These are phyloP conservation scores for Didymellaceae sp. DNA, from an alignment of 2,329 filamentous ascomycete species.

Conservation along the genomic window DNA sequence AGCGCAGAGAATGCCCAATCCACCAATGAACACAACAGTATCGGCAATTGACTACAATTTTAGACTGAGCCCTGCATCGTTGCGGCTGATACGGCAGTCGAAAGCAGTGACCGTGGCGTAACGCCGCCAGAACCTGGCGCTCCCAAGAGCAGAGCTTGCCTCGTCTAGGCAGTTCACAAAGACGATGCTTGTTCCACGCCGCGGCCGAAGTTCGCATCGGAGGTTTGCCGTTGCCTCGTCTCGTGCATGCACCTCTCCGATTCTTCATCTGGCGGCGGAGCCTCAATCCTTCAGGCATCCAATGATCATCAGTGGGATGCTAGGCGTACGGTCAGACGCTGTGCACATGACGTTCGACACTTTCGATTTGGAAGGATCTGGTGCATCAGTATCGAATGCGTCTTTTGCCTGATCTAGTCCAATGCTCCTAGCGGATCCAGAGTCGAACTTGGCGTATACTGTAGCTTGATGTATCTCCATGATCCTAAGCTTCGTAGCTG, in stretches of 20 bases:
- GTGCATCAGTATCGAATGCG: background rate
- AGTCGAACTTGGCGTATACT: no score
- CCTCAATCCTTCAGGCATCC: conserved; percentile 11
- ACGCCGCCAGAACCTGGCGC: background rate
- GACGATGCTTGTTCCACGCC: conserved; percentile 10
- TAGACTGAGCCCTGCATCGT: conserved; percentile 9
- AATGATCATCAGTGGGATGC: background rate
- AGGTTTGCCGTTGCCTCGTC: background rate
- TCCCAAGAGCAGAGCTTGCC: conserved; percentile 8
- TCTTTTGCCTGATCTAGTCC: no score
- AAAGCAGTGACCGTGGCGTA: conserved; percentile 10
- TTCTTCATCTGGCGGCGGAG: conserved; percentile 7
- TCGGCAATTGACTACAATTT: conserved; percentile 13
- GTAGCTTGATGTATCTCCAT: no score
- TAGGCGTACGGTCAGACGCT: background rate
- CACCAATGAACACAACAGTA: background rate
- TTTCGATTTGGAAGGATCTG: background rate
- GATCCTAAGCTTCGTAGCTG: no score
- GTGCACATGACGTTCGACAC: background rate
- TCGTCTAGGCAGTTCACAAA: conserved; percentile 2
- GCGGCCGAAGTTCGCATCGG: conserved; percentile 10
- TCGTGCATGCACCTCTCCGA: conserved; percentile 12
- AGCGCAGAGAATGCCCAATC: background rate
- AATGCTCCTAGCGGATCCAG: no score
- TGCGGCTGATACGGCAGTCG: conserved; percentile 7